These are phyloP conservation scores for Annulohypoxylon nitens DNA, from an alignment of 495 filamentous ascomycete species.

Conservation along the genomic window DNA sequence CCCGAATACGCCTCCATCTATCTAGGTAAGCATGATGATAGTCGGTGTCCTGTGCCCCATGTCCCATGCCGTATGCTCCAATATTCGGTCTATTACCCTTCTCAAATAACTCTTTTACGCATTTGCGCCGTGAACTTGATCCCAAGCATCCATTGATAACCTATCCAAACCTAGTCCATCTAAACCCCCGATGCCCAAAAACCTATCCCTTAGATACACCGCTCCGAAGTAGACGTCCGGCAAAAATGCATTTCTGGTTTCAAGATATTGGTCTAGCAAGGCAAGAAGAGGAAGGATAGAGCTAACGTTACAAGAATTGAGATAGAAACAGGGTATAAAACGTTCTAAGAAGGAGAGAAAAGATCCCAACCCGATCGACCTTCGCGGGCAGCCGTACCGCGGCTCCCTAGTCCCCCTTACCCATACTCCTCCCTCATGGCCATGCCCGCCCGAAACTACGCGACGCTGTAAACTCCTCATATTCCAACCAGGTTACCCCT, in stretches of 20 bases:
- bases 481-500: slow-evolving; percentile 1
- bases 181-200: slow-evolving; percentile 4
- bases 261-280: slow-evolving; percentile 38
- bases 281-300: slow-evolving; percentile 13
- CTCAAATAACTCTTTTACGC: slow-evolving; percentile 5
- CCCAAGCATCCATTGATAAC: slow-evolving; percentile 2
- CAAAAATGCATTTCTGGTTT: slow-evolving; percentile 30
- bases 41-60: neutral
- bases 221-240: slow-evolving; percentile 13
- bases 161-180: slow-evolving; percentile 3
- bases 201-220: neutral
- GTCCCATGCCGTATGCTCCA: neutral
- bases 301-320: slow-evolving; percentile 38
- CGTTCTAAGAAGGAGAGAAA: slow-evolving; percentile 23
- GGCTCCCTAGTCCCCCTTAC: slow-evolving; percentile 1
- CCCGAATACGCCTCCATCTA: slow-evolving; percentile 32
- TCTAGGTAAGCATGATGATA: neutral
- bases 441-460: neutral
- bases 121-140: slow-evolving; percentile 23
- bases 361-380: slow-evolving; percentile 9
- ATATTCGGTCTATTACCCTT: slow-evolving; percentile 17
- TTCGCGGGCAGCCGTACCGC: neutral
- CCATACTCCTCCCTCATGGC: slow-evolving; percentile 4
- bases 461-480: slow-evolving; percentile 8
- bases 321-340: slow-evolving; percentile 46